Conservation (phyloP, 106 monocot species). For the Acorus calamus region DNA sequence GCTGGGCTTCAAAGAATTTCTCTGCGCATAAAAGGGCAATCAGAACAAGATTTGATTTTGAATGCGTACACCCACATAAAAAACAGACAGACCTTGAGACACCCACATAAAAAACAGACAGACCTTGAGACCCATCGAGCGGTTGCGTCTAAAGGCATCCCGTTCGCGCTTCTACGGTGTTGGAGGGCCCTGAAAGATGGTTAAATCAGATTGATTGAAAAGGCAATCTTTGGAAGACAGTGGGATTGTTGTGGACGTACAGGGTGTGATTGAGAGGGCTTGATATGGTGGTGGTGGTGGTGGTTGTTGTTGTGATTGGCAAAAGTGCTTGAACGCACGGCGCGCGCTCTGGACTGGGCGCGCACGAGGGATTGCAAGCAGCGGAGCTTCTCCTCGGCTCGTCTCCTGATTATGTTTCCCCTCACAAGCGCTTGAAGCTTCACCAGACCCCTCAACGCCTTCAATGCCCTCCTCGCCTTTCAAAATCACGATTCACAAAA, state of each 20-base stretch:
- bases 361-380: constrained; percentile 84
- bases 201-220: neutral
- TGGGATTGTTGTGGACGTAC: too few species aligned
- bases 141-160: constrained; percentile 6
- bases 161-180: constrained; percentile 47
- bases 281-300: constrained; percentile 7
- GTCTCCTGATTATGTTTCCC: constrained; percentile 78
- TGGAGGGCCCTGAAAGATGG: constrained; percentile 29
- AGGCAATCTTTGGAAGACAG: too few species aligned
- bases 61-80: too few species aligned
- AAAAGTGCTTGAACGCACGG: too few species aligned
- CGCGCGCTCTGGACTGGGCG: constrained; percentile 58
- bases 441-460: constrained; percentile 65
- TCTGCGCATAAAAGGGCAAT: too few species aligned
- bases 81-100: constrained; percentile 25
- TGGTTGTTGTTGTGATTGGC: too few species aligned
- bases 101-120: neutral
- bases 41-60: too few species aligned
- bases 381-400: constrained; percentile 63
- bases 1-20: constrained; percentile 18
- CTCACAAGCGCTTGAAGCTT: constrained; percentile 87
- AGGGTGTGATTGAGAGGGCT: too few species aligned
- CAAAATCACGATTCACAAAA: neutral
- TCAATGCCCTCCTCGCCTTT: constrained; percentile 82
- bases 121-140: constrained; percentile 31